These are phyloP conservation scores for Neocucurbitaria cava DNA, from an alignment of 2,329 filamentous ascomycete species.

Conservation along the genomic window DNA sequence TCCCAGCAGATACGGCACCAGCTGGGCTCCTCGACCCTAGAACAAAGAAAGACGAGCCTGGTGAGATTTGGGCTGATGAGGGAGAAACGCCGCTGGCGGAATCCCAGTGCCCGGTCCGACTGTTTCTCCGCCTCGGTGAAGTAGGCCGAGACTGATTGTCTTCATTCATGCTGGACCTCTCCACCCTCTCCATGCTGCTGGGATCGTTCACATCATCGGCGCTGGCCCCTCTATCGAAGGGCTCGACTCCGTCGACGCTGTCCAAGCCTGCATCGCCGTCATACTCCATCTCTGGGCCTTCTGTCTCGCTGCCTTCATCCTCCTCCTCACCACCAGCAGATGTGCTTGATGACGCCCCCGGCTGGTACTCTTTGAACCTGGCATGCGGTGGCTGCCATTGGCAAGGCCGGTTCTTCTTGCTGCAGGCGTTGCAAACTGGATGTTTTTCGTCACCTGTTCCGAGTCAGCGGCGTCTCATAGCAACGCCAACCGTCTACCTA, in stretches of 20 bases:
- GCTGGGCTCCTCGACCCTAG: slow-evolving; percentile 3
- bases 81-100: slow-evolving; percentile 18
- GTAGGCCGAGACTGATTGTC: slow-evolving; percentile 18
- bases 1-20: slow-evolving; percentile 18
- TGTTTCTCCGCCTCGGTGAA: slow-evolving; percentile 25
- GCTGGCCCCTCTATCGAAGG: neutral
- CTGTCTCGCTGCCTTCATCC: slow-evolving; percentile 12
- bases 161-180: slow-evolving; percentile 18
- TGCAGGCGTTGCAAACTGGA: slow-evolving; percentile 40
- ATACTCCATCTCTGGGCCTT: slow-evolving; percentile 19
- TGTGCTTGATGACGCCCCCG: slow-evolving; percentile 24
- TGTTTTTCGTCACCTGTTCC: slow-evolving; percentile 36
- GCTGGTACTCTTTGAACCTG: slow-evolving; percentile 37
- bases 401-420: slow-evolving; percentile 40
- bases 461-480: slow-evolving; percentile 3
- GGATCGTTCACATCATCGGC: neutral
- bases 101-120: slow-evolving; percentile 16
- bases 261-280: neutral
- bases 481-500: slow-evolving; percentile 8
- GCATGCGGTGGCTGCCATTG: slow-evolving; percentile 38
- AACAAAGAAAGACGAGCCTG: slow-evolving; percentile 16
- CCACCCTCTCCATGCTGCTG: no score
- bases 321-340: slow-evolving; percentile 12
- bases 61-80: slow-evolving; percentile 19
- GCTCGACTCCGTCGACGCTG: neutral